Evolutionary conservation across 768 basidiomycete genomes (phyloP), one percentile per base, ranked within the genome.

Genomic region (Ramaria sp.): DNA sequence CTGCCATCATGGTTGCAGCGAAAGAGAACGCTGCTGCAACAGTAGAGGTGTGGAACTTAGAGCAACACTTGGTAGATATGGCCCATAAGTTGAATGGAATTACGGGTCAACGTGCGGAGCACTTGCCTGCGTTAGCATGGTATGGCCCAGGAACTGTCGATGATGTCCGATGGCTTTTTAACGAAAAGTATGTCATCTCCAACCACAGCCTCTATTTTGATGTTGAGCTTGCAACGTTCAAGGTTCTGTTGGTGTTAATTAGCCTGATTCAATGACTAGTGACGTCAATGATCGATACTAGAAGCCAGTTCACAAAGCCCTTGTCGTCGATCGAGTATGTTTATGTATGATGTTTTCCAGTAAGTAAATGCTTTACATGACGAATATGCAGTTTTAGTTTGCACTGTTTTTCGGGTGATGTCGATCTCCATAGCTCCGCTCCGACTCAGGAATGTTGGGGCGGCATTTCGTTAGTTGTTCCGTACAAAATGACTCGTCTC

Each of bases 41-140:
- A 33, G 63, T 82, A 30, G 80, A 81, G 59, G 64, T 75, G 4
- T 81, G 79, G 74, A 75, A 75, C 59, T 54, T 80, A 30, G 68
- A 73, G 1, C 39, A 59, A 12, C 59, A 73, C 15, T 59, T 80
- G 31, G 42, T 63, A 48, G 53, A 57, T 2, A 54, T 61, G 9
- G 71, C 69, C 1, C 47, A 54, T n/a, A 61, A 59, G 20, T 57
- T 70, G 3, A 70, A 72, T 5, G 74, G 71, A 0, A 60, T 46
- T 41, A 72, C 66, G 0, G 51, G 63, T 45, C 62, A 68, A 43
- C 68, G 78, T 41, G 61, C 65, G 4, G 73, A 72, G 34, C 71
- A 76, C 61, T 59, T 81, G 7, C 67, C 76, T 4, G 63, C 73
- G 2, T 69, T 79, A 57, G 77, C 73, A 51, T 80, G 78, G 76